phyloP scores from a whole-genome alignment of 2,329 filamentous ascomycete genomes.

The Corinectria fuckeliana region DNA sequence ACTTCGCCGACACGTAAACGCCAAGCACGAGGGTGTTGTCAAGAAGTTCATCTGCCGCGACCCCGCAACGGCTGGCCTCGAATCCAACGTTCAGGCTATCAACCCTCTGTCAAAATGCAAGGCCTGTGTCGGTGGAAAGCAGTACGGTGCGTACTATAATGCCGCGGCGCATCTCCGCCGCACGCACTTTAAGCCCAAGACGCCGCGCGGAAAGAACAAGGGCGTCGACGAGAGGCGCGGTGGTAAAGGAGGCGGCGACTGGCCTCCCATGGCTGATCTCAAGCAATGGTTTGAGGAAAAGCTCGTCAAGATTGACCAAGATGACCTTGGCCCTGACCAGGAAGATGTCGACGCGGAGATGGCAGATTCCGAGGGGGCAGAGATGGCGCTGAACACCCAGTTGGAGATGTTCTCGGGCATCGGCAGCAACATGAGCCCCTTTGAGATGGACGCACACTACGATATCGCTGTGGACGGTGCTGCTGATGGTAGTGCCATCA shows the following conservation, averaged over 20 bases:
- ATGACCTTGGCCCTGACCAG: conserved; percentile 42
- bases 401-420: conserved; percentile 36
- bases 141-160: conserved; percentile 93
- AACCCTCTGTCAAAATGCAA: conserved; percentile 82
- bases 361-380: conserved; percentile 30
- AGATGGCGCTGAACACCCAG: conserved; percentile 18
- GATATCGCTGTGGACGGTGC: conserved; percentile 31
- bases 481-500: conserved; percentile 25
- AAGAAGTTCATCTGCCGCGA: conserved; percentile 67
- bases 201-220: conserved; percentile 53
- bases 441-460: conserved; percentile 31
- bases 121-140: conserved; percentile 76
- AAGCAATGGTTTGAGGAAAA: conserved; percentile 60
- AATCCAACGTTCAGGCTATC: conserved; percentile 57
- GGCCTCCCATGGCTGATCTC: conserved; percentile 37
- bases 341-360: conserved; percentile 42
- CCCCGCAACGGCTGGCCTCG: conserved; percentile 50
- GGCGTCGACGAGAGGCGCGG: conserved; percentile 64
- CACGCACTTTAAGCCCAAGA: conserved; percentile 80
- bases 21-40: conserved; percentile 65
- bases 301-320: conserved; percentile 49
- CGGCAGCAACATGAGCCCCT: conserved; percentile 30
- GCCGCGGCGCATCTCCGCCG: conserved; percentile 89
- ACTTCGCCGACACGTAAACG: conserved; percentile 69
- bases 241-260: conserved; percentile 52